These are phyloP conservation scores for Podaxis sp. DNA, from an alignment of 768 basidiomycete species.

Conservation along the genomic window DNA sequence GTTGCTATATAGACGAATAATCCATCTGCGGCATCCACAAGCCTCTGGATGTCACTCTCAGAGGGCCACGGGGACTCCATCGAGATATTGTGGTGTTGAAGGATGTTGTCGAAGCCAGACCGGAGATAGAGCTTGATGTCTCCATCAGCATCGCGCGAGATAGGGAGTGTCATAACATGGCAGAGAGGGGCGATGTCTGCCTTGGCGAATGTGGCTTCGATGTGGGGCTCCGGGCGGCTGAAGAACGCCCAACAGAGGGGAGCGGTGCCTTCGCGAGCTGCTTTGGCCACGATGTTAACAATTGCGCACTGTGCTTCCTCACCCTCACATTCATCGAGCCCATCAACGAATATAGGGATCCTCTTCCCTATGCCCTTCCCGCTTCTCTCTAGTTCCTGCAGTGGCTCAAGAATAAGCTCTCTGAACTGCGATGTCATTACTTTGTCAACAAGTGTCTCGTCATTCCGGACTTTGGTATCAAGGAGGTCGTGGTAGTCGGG, in stretches of 20 bases:
- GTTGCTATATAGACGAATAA: conserved; percentile 30
- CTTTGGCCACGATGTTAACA: neutral
- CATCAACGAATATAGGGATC: neutral
- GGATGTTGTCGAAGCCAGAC: neutral
- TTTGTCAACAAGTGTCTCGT: neutral
- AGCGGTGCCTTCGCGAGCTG: neutral
- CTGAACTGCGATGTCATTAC: neutral
- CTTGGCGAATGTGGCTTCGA: neutral
- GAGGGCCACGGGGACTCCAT: conserved; percentile 13
- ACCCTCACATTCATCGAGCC: neutral
- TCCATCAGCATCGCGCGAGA: neutral
- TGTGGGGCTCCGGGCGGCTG: neutral
- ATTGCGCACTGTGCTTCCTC: neutral
- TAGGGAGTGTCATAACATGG: neutral
- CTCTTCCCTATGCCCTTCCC: neutral
- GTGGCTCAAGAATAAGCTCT: neutral
- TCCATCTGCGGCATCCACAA: conserved; percentile 22
- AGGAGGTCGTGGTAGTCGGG: neutral
- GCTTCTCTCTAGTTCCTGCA: neutral
- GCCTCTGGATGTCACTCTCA: conserved; percentile 1
- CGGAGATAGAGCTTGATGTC: conserved; percentile 10
- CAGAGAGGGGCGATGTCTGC: neutral
- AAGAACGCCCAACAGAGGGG: conserved; percentile 3
- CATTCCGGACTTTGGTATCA: neutral
- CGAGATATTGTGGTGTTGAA: neutral